Percentiles rank a stretch among this genome's conserved stretches.
Evolutionary conservation across 345 rosid species (phyloP).

Genomic region (Populus simonii): DNA sequence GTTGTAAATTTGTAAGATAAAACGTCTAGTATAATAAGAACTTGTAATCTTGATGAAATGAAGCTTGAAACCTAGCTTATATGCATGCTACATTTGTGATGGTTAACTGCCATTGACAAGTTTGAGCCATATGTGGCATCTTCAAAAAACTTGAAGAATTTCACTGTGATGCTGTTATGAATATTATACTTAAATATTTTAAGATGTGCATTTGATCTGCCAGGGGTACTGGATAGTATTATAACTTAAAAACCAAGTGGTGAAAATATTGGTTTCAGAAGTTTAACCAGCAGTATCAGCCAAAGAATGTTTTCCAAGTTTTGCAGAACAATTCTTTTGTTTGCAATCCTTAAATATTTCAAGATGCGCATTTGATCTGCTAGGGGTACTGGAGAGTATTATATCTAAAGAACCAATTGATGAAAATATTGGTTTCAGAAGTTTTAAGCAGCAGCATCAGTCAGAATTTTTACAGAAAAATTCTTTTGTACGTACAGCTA

Average conservation of each 20-base stretch:
- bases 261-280: background rate
- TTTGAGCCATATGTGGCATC: background rate
- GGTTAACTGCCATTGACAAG: background rate
- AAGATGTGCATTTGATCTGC: background rate
- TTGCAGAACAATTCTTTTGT: background rate
- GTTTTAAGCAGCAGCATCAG: background rate
- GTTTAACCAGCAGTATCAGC: background rate
- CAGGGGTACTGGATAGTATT: background rate
- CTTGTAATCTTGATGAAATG: background rate
- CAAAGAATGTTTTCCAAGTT: background rate
- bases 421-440: background rate
- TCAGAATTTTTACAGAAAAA: background rate
- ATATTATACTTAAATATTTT: background rate
- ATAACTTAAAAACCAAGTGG: background rate
- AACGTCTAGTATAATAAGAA: background rate
- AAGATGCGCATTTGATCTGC: background rate
- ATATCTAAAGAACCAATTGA: background rate
- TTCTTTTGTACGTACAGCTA: background rate
- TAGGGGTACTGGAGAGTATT: background rate
- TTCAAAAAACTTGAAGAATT: background rate
- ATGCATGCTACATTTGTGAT: background rate
- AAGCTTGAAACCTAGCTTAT: background rate
- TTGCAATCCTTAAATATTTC: background rate
- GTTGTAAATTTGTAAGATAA: background rate
- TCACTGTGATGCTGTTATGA: background rate